Evolutionary conservation across 306 rosid species (phyloP), one percentile per base, ranked within the genome.

Genomic region (Fragaria vesca): DNA sequence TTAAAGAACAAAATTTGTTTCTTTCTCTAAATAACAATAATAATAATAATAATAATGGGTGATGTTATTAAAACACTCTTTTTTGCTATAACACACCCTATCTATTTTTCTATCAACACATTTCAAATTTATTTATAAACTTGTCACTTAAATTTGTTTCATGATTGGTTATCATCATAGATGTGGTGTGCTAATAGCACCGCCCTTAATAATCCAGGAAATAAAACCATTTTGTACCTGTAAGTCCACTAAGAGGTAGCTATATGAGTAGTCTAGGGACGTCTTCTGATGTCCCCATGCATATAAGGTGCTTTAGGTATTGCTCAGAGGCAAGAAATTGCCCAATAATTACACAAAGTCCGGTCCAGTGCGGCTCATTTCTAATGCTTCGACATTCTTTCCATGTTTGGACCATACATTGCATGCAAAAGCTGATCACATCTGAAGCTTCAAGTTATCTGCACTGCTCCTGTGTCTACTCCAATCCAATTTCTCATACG

Each of bases 381-480:
- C 12, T 12, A 32, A 48, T 76, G 71, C 46, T 66, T 58, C 9
- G 45, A 75, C 83, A 45, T 68, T 65, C 36, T 36, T 52, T n/a
- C 60, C 40, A 40, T 28, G 50, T 4, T 70, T 51, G 6, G 38
- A 36, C 60, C 82, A 36, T 32, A 34, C 38, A n/a, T 32, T 32
- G 20, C 34, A 38, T 65, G 65, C 71, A 76, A 76, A 76, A 76
- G 79, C 79, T 65, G 50, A 46, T 46, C 67, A 48, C 15, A 30
- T 75, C 63, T 63, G 72, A 72, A 63, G 62, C 63, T 65, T 66
- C 48, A 76, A 67, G 71, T 65, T 26, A 38, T 60, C 57, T 17
- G 2, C 17, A 16, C 7, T 50, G 32, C 15, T 26, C 42, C 42
- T 4, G 8, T n/a, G 30, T 8, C 63, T n/a, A 46, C 50, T 54